These are phyloP conservation scores for Xylariaceae sp. DNA, from an alignment of 2,329 filamentous ascomycete genomes.

Conservation along the genomic window DNA sequence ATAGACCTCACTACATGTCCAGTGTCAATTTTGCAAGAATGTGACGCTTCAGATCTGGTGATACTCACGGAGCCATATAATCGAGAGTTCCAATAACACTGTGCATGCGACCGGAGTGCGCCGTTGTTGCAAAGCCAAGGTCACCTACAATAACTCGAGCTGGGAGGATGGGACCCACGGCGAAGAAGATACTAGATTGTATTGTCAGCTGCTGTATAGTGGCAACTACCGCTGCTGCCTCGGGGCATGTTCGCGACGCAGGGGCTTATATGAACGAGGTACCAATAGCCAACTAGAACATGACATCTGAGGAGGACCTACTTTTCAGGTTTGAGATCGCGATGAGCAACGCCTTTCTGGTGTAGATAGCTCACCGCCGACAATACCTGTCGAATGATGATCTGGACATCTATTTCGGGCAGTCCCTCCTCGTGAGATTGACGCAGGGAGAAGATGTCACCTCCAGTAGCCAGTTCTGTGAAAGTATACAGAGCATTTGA, in stretches of 20 bases:
- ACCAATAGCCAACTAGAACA: too few species aligned
- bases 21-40: neutral
- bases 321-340: slow-evolving; percentile 52
- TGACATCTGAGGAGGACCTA: neutral
- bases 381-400: slow-evolving; percentile 47
- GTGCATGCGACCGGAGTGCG: slow-evolving; percentile 41
- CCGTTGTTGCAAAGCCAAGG: slow-evolving; percentile 48
- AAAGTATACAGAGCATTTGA: slow-evolving; percentile 53
- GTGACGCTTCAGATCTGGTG: neutral
- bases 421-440: slow-evolving; percentile 24
- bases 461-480: slow-evolving; percentile 54
- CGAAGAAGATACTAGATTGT: slow-evolving; percentile 45
- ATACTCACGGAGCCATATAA: slow-evolving; percentile 51
- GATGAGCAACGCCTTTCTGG: slow-evolving; percentile 47
- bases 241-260: too few species aligned
- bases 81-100: slow-evolving; percentile 45
- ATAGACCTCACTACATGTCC: slow-evolving; percentile 38
- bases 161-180: slow-evolving; percentile 41
- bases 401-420: slow-evolving; percentile 42
- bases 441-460: slow-evolving; percentile 52
- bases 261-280: too few species aligned
- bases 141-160: slow-evolving; percentile 51
- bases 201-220: neutral
- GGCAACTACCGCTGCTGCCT: too few species aligned
- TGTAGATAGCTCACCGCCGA: slow-evolving; percentile 48